Evolutionary conservation across 768 basidiomycete species (phyloP).

Genomic region (Psilocybe tampanensis): DNA sequence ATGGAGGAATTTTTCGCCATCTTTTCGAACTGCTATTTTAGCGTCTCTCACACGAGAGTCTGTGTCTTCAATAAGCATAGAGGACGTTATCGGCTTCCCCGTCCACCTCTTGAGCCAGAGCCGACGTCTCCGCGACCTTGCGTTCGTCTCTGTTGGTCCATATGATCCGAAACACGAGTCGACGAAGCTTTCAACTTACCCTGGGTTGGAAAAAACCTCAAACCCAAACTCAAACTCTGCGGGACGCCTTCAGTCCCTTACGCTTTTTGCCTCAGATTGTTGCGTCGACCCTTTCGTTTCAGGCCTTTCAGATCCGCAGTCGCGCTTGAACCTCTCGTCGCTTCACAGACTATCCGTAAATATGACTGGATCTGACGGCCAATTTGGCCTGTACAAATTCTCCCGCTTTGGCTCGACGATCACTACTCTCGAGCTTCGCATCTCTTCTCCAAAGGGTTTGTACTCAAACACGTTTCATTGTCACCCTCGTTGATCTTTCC

Average conservation of each 20-base stretch:
- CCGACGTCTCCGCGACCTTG: slow-evolving; percentile 9
- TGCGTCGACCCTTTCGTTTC: slow-evolving; percentile 1
- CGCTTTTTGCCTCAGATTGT: slow-evolving; percentile 13
- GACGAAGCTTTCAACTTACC: background rate
- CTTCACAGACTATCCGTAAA: slow-evolving; percentile 11
- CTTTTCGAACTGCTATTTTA: slow-evolving; percentile 5
- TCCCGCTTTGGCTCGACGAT: slow-evolving; percentile 2
- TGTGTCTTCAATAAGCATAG: slow-evolving; percentile 12
- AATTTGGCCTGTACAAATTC: slow-evolving; percentile 4
- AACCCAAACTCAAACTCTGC: background rate
- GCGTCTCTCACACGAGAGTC: slow-evolving; percentile 4
- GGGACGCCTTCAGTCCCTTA: slow-evolving; percentile 10
- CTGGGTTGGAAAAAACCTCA: background rate
- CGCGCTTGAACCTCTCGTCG: background rate
- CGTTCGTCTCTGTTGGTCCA: slow-evolving; percentile 5
- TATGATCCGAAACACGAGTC: background rate
- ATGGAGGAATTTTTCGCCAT: slow-evolving; percentile 11
- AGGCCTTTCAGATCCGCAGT: background rate
- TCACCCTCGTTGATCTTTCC: background rate
- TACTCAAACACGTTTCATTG: background rate
- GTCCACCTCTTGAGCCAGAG: slow-evolving; percentile 1
- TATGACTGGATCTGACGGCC: slow-evolving; percentile 10
- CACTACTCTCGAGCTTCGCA: slow-evolving; percentile 14
- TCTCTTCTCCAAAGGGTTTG: slow-evolving; percentile 9
- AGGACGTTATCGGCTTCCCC: slow-evolving; percentile 13